These are phyloP conservation scores for Saccharum hybrid DNA, from an alignment of 202 grass and related monocot species.

Conservation along the genomic window DNA sequence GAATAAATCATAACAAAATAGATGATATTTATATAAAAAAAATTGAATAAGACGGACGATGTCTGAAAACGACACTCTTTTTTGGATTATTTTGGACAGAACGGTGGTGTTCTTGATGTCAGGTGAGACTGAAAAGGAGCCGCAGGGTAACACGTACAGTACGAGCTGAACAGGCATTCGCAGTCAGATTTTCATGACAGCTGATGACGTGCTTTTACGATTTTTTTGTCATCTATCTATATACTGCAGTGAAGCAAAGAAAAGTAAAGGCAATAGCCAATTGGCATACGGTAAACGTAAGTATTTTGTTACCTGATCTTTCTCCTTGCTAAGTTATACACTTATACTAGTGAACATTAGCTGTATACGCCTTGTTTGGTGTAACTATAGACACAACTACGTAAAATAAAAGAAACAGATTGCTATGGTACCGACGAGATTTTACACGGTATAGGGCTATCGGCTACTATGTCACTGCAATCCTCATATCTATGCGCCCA, in stretches of 20 bases:
- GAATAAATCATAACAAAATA: no score
- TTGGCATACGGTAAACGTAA: not conserved
- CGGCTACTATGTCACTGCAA: slow-evolving; percentile 15
- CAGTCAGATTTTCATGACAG: not conserved
- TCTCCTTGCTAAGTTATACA: slow-evolving; percentile 21
- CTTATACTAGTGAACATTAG: slow-evolving; percentile 15
- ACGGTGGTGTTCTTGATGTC: not conserved
- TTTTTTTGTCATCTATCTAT: not conserved
- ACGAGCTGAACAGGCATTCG: not conserved
- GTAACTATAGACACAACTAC: slow-evolving; percentile 22
- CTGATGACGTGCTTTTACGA: not conserved
- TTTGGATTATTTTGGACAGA: not conserved
- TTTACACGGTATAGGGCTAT: slow-evolving; percentile 34
- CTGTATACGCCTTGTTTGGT: slow-evolving; percentile 28
- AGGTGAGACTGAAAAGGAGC: not conserved
- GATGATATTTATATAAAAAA: no score
- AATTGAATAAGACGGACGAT: no score
- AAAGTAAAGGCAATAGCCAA: not conserved
- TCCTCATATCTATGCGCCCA: slow-evolving; percentile 18
- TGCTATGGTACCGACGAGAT: slow-evolving; percentile 3
- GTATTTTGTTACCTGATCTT: not conserved
- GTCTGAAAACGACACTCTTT: no score
- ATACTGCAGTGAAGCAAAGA: not conserved
- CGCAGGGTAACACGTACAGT: not conserved
- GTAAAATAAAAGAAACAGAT: not conserved